These are phyloP conservation scores for Myriosclerotinia scirpicola DNA, from an alignment of 2,329 filamentous ascomycete species.

Conservation along the genomic window DNA sequence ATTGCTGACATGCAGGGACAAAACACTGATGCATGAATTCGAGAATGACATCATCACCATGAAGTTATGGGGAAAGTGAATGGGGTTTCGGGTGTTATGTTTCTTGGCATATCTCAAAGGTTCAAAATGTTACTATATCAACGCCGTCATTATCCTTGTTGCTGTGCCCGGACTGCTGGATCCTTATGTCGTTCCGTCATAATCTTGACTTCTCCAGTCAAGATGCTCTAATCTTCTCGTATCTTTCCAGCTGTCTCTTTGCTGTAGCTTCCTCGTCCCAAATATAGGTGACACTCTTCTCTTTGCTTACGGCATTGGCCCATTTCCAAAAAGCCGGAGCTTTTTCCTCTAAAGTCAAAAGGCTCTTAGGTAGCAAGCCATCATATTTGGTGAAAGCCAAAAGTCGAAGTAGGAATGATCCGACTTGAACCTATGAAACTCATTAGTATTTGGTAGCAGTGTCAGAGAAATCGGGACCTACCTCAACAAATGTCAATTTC, in stretches of 20 bases:
- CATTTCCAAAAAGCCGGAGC: slow-evolving; percentile 69
- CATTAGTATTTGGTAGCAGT: slow-evolving; percentile 25
- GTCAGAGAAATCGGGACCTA: slow-evolving; percentile 41
- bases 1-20: slow-evolving; percentile 19
- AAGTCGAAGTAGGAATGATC: slow-evolving; percentile 65
- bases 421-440: slow-evolving; percentile 54
- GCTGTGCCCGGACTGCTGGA: background rate
- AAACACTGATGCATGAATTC: slow-evolving; percentile 4
- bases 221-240: slow-evolving; percentile 15
- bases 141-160: slow-evolving; percentile 14
- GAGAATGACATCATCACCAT: slow-evolving; percentile 14
- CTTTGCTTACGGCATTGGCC: slow-evolving; percentile 57
- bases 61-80: background rate
- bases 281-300: slow-evolving; percentile 66
- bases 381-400: slow-evolving; percentile 54
- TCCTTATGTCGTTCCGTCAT: slow-evolving; percentile 7
- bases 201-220: background rate
- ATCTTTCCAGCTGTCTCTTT: slow-evolving; percentile 45
- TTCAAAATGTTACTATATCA: slow-evolving; percentile 12
- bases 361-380: slow-evolving; percentile 52
- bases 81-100: background rate
- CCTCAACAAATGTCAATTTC: slow-evolving; percentile 72
- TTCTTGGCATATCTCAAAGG: slow-evolving; percentile 15
- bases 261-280: slow-evolving; percentile 55
- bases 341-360: slow-evolving; percentile 50